A percentile compares a stretch with the other conserved stretches of the same genome.
These are phyloP conservation scores for Acorus calamus DNA, from an alignment of 106 monocot species.

Conservation along the genomic window DNA sequence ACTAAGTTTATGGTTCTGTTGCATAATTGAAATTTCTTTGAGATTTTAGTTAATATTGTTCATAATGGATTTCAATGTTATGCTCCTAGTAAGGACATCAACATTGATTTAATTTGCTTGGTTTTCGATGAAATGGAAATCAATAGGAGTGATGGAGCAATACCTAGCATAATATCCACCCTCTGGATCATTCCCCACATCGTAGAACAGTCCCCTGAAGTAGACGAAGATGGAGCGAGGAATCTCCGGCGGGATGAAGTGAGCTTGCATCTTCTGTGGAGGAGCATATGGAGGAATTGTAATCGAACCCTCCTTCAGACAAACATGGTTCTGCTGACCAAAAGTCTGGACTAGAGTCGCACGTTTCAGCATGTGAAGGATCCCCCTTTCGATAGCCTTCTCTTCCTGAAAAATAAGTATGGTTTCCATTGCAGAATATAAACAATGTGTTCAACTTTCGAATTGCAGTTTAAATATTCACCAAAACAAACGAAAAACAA, in stretches of 20 bases:
- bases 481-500: no score
- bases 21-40: no score
- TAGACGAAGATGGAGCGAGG: slow-evolving; percentile 84
- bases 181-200: slow-evolving; percentile 70
- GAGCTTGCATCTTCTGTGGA: slow-evolving; percentile 82
- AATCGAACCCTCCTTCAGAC: slow-evolving; percentile 73
- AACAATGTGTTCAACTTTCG: no score
- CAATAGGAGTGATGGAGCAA: neutral
- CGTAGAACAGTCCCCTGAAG: slow-evolving; percentile 76
- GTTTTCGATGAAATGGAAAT: no score
- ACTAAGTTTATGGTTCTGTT: no score
- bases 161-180: slow-evolving; percentile 89
- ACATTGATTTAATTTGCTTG: no score
- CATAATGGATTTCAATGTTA: no score
- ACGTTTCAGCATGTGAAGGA: slow-evolving; percentile 64
- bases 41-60: no score
- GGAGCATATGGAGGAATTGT: slow-evolving; percentile 79
- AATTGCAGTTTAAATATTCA: no score
- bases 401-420: slow-evolving; percentile 39
- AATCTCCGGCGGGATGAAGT: slow-evolving; percentile 59
- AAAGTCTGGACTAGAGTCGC: slow-evolving; percentile 79
- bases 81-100: no score
- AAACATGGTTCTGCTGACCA: slow-evolving; percentile 72
- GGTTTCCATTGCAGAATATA: no score
- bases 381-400: slow-evolving; percentile 66